Percentiles rank a stretch among this genome's conserved stretches.
phyloP scores from a whole-genome alignment of 768 basidiomycete species.

The Naganishia onofrii region DNA sequence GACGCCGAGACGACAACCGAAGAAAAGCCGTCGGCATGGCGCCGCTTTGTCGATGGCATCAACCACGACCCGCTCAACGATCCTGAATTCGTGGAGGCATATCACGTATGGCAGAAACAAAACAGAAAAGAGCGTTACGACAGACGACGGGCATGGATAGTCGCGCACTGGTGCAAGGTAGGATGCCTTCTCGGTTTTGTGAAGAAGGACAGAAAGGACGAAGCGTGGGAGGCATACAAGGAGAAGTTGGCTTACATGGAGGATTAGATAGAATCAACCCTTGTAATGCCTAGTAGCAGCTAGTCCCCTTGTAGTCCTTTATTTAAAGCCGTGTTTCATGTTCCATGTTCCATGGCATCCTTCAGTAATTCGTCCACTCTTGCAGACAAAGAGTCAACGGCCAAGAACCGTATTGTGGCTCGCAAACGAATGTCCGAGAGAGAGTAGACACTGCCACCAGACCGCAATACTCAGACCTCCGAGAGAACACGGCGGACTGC shows the following conservation, averaged over 20 bases:
- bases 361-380: too few relatives aligned
- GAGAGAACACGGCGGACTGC: too few relatives aligned
- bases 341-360: too few relatives aligned
- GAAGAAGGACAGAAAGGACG: neutral
- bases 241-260: slow-evolving; percentile 15
- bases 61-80: slow-evolving; percentile 9
- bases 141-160: neutral
- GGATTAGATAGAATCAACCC: neutral
- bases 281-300: neutral
- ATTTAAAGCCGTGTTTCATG: neutral
- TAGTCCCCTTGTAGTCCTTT: neutral
- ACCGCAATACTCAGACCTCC: too few relatives aligned
- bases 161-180: neutral
- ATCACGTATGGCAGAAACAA: neutral
- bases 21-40: slow-evolving; percentile 11
- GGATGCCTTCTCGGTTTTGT: neutral
- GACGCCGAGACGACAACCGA: neutral
- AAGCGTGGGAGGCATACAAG: slow-evolving; percentile 5
- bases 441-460: too few relatives aligned
- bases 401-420: too few relatives aligned
- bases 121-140: slow-evolving; percentile 6
- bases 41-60: neutral
- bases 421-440: too few relatives aligned
- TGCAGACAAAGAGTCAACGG: too few relatives aligned
- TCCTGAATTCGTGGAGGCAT: slow-evolving; percentile 7